Evolutionary conservation across 768 basidiomycete genomes (phyloP), one percentile per base, ranked within the genome.

Genomic region (Suillus ampliporus): DNA sequence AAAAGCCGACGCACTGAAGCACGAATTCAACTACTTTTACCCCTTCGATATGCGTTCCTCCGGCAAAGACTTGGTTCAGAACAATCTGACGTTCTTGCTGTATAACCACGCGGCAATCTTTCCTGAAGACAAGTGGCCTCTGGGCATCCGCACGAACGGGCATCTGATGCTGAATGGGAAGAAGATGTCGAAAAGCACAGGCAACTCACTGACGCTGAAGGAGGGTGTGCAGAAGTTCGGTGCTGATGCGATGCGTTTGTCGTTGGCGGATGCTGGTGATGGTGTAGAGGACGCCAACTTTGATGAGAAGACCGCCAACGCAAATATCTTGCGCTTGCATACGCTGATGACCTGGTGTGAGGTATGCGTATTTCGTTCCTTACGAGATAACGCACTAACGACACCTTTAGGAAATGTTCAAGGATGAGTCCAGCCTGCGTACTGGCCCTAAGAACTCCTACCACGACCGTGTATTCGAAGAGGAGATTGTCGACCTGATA

Each of bases 231-330:
- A 89, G 76, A 99, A 99, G 83, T 99, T 97, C 72, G 97, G 97
- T 63, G 95, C 97, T 40, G 97, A 99, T 74, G 93, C 96, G 41
- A 96, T 91, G 70, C 84, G 97, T 58, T 77, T 99, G 79, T 85
- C 89, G 26, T 83, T 99, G 76, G 97, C 97, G 28, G 97, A 99
- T 79, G 95, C 95, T 31, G 97, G 97, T n/a, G 97, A 99, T 74
- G 94, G 95, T 57, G 85, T 98, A 68, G 95, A 97, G 76, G 97
- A 99, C 77, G 97, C 97, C 52, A 99, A 99, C 82, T 99, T 99
- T 71, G 97, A 99, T 73, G 97, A 99, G 83, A 92, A 94, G 81
- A 92, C 91, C 7, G 97, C 97, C 23, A 99, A 99, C 74, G 95
- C 97, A 13, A 94, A 94, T 65, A 99, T 99, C 72, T 76, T 98